Percentiles rank a stretch among this genome's conserved stretches.
Conservation (phyloP, 2,329 filamentous ascomycete genomes). For the Sporothrix luriei region DNA sequence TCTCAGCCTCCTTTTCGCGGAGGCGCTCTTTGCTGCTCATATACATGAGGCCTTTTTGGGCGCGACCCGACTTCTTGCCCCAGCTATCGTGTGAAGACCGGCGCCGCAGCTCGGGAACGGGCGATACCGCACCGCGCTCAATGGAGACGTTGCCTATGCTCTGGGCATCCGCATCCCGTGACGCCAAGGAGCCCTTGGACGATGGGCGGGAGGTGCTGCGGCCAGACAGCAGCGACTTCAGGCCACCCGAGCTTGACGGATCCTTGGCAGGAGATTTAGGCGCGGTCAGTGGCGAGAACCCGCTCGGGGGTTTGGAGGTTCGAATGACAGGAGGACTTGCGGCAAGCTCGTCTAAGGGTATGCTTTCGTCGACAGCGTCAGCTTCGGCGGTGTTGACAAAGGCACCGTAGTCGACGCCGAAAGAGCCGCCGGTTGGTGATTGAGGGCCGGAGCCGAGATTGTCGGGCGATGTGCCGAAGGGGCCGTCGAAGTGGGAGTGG, state of each 20-base stretch:
- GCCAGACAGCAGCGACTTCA: conserved; percentile 62
- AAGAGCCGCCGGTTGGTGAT: conserved; percentile 54
- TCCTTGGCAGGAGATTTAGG: conserved; percentile 58
- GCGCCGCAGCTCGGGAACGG: conserved; percentile 54
- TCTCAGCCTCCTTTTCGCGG: conserved; percentile 63
- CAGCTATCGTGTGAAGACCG: conserved; percentile 64
- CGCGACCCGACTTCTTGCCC: conserved; percentile 59
- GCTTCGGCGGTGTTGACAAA: conserved; percentile 58
- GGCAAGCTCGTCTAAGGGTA: conserved; percentile 61
- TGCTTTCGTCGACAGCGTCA: conserved; percentile 51
- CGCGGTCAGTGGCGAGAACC: conserved; percentile 71
- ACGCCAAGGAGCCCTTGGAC: conserved; percentile 59
- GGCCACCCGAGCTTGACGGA: conserved; percentile 45
- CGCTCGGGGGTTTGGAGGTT: conserved; percentile 79
- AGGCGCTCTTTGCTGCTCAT: conserved; percentile 72
- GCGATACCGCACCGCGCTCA: conserved; percentile 56
- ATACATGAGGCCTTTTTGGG: conserved; percentile 66
- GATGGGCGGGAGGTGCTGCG: conserved; percentile 58
- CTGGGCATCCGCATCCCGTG: conserved; percentile 59
- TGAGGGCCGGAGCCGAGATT: conserved; percentile 39
- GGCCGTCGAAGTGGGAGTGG: conserved; percentile 68
- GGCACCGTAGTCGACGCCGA: conserved; percentile 73
- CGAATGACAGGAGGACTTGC: conserved; percentile 72
- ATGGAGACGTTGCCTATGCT: conserved; percentile 68
- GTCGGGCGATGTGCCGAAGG: conserved; percentile 48